A percentile compares a stretch with the other conserved stretches of the same genome.
These are phyloP conservation scores for Candida maris DNA, from an alignment of 805 yeast genomes.

Conservation along the genomic window DNA sequence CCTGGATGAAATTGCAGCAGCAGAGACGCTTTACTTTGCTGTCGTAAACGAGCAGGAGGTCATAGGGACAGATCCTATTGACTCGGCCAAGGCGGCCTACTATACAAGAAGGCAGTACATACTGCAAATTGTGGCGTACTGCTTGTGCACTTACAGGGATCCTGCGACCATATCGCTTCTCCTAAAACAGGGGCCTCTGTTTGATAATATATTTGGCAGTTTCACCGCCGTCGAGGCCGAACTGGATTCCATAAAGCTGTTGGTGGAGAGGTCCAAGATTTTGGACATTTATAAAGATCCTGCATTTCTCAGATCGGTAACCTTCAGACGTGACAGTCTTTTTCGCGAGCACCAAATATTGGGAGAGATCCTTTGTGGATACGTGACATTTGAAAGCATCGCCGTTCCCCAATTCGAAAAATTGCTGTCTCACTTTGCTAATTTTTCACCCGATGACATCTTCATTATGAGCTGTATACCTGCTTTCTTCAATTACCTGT, in stretches of 20 bases:
- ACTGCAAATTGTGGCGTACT: constrained; percentile 57
- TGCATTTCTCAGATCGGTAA: constrained; percentile 45
- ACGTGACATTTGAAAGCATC: constrained; percentile 38
- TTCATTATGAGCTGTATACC: constrained; percentile 66
- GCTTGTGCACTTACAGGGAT: constrained; percentile 25
- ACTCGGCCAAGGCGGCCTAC: constrained; percentile 64
- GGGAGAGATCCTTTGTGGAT: constrained; percentile 60
- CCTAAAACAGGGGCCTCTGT: constrained; percentile 16
- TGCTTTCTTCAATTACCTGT: constrained; percentile 44
- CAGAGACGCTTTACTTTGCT: constrained; percentile 60
- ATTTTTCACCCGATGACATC: constrained; percentile 56
- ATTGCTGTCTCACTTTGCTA: constrained; percentile 43
- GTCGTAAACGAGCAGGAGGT: constrained; percentile 29
- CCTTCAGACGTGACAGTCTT: constrained; percentile 59
- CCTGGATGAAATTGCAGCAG: constrained; percentile 73
- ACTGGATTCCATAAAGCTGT: constrained; percentile 50
- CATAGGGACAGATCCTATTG: constrained; percentile 48
- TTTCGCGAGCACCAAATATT: constrained; percentile 66
- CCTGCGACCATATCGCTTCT: constrained; percentile 1
- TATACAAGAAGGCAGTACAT: constrained; percentile 69
- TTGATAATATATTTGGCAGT: constrained; percentile 45
- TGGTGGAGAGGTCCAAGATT: constrained; percentile 48
- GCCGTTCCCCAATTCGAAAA: constrained; percentile 33
- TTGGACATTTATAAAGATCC: constrained; percentile 46
- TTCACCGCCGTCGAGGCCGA: constrained; percentile 57